Evolutionary conservation across 2,329 filamentous ascomycete species (phyloP).

Genomic region (Bipolaris sorokiniana): DNA sequence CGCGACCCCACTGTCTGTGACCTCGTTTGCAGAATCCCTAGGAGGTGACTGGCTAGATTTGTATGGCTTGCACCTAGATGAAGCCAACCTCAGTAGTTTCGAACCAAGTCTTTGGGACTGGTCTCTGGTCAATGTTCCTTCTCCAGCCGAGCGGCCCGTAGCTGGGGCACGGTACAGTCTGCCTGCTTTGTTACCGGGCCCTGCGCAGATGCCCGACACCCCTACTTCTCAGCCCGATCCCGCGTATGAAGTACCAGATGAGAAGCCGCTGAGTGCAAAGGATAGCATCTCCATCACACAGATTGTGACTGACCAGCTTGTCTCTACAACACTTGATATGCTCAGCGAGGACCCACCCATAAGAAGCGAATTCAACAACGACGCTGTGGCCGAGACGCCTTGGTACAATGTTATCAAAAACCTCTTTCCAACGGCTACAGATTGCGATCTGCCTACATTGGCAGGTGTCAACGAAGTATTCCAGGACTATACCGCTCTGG

Average conservation of each 20-base stretch:
- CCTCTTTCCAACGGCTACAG: constrained; percentile 40
- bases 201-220: constrained; percentile 39
- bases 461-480: constrained; percentile 55
- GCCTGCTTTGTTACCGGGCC: constrained; percentile 34
- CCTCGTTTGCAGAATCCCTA: constrained; percentile 46
- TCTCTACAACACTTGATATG: constrained; percentile 56
- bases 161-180: constrained; percentile 34
- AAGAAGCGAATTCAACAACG: neutral
- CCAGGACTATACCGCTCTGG: constrained; percentile 43
- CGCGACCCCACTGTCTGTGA: constrained; percentile 44
- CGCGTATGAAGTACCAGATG: constrained; percentile 32
- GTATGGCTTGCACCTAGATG: constrained; percentile 38
- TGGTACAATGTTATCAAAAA: constrained; percentile 33
- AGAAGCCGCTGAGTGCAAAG: constrained; percentile 54
- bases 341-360: constrained; percentile 28
- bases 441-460: constrained; percentile 42
- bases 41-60: constrained; percentile 36
- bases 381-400: constrained; percentile 30
- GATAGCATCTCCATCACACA: constrained; percentile 72
- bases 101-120: constrained; percentile 48
- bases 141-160: constrained; percentile 30
- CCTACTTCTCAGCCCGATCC: constrained; percentile 44
- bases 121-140: constrained; percentile 41
- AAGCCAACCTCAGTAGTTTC: constrained; percentile 33
- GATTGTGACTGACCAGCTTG: constrained; percentile 73